These are phyloP conservation scores for Verticillium alfalfae DNA, from an alignment of 2,329 filamentous ascomycete genomes.

Conservation along the genomic window DNA sequence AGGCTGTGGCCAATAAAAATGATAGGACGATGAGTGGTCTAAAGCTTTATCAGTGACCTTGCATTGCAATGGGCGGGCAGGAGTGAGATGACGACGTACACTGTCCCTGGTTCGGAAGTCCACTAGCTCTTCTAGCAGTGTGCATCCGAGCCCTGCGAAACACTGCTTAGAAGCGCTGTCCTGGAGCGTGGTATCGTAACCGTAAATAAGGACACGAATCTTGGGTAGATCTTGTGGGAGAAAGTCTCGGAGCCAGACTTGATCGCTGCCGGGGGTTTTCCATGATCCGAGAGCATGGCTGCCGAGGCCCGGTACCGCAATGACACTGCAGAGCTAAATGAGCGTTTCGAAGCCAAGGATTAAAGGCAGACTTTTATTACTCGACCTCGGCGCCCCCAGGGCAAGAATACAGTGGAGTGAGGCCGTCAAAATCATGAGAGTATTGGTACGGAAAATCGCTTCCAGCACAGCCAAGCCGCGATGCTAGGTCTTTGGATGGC, in stretches of 20 bases:
- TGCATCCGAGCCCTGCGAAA: constrained; percentile 11
- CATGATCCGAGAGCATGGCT: constrained; percentile 21
- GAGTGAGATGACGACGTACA: constrained; percentile 3
- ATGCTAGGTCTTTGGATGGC: too few relatives aligned
- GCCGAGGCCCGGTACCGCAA: constrained; percentile 21
- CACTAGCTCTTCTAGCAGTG: constrained; percentile 9
- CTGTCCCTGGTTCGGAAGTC: constrained; percentile 8
- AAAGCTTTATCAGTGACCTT: neutral
- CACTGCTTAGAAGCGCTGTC: constrained; percentile 14
- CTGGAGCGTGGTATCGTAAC: constrained; percentile 19
- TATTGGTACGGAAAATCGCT: constrained; percentile 6
- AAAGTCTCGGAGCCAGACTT: constrained; percentile 23
- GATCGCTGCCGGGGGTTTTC: constrained; percentile 15
- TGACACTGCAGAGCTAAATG: constrained; percentile 11
- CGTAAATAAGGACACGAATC: constrained; percentile 19
- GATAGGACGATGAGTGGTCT: constrained; percentile 12
- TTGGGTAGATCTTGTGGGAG: constrained; percentile 15
- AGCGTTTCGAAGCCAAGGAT: constrained; percentile 2
- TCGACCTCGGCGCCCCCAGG: constrained; percentile 10
- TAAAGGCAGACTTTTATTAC: constrained; percentile 8
- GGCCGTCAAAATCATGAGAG: constrained; percentile 13
- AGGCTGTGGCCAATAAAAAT: constrained; percentile 20
- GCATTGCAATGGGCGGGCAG: too few relatives aligned
- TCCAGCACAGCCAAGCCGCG: neutral
- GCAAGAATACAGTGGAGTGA: constrained; percentile 17